phyloP scores from a whole-genome alignment of 176 grass and related monocot species.

The barley (Hordeum vulgare) region DNA sequence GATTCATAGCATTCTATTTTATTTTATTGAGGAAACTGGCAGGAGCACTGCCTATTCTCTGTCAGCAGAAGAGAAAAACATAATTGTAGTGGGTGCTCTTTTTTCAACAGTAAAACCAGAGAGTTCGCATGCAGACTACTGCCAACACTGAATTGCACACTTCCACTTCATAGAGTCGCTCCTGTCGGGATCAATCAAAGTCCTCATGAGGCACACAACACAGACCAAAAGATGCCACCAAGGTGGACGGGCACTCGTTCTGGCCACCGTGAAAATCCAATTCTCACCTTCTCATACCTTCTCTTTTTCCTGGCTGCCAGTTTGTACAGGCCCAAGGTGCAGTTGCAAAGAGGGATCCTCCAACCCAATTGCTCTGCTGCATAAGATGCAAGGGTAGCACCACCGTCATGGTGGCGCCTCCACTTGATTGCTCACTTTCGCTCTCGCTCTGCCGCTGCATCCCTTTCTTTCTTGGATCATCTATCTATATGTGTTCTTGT shows the following conservation, averaged over 20 bases:
- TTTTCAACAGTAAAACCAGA: background rate
- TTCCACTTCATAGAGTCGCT: background rate
- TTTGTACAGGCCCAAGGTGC: background rate
- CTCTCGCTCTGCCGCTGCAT: background rate
- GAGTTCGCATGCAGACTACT: background rate
- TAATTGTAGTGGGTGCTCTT: background rate
- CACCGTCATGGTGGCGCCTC: background rate
- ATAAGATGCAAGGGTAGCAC: background rate
- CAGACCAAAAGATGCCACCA: background rate
- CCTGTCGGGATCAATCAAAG: background rate
- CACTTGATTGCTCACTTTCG: background rate
- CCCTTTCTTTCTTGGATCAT: background rate
- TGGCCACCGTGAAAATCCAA: background rate
- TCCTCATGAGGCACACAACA: background rate
- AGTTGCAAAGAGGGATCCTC: background rate
- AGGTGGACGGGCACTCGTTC: background rate
- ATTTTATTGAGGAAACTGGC: background rate
- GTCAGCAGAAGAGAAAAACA: background rate
- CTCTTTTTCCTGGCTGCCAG: background rate
- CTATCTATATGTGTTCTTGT: background rate
- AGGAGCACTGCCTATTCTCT: background rate
- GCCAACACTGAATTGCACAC: background rate
- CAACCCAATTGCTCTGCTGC: background rate
- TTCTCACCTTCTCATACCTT: background rate
- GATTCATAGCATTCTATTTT: background rate